These are phyloP conservation scores for Azolla pinnata DNA, from an alignment of 75 land plant species.

Conservation along the genomic window DNA sequence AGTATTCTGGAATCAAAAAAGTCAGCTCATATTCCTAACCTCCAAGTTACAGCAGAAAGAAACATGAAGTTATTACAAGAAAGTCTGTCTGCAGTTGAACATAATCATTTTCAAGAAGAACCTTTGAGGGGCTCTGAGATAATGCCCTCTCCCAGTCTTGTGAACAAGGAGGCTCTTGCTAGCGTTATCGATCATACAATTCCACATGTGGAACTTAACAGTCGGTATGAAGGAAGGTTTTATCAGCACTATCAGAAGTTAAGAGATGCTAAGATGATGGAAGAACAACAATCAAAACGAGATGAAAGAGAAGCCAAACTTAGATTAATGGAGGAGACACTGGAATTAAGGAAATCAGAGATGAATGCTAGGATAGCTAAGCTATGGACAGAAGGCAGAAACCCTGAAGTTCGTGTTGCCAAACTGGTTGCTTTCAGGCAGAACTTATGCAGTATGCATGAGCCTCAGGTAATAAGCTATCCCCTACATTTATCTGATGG, in stretches of 20 bases:
- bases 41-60: too few species aligned
- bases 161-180: conserved; percentile 40
- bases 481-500: not conserved
- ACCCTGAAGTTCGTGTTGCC: not conserved
- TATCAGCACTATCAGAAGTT: conserved; percentile 14
- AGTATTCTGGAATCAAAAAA: too few species aligned
- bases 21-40: not conserved
- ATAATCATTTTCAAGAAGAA: too few species aligned
- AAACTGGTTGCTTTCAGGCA: not conserved
- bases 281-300: conserved; percentile 34
- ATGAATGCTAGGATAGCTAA: conserved; percentile 45
- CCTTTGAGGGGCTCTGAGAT: too few species aligned
- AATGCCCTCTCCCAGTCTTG: too few species aligned
- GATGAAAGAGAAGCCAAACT: conserved; percentile 48
- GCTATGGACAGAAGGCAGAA: not conserved
- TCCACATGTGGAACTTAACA: not conserved
- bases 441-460: not conserved
- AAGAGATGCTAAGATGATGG: conserved; percentile 35
- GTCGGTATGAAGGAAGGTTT: not conserved
- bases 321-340: conserved; percentile 32
- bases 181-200: conserved; percentile 1
- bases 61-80: too few species aligned
- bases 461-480: not conserved
- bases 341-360: conserved; percentile 47
- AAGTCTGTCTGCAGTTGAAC: too few species aligned